A percentile compares a stretch with the other conserved stretches of the same genome.
Evolutionary conservation across 192 early-diverging fungal genomes (phyloP).

Genomic region (Cetraspora pellucida): DNA sequence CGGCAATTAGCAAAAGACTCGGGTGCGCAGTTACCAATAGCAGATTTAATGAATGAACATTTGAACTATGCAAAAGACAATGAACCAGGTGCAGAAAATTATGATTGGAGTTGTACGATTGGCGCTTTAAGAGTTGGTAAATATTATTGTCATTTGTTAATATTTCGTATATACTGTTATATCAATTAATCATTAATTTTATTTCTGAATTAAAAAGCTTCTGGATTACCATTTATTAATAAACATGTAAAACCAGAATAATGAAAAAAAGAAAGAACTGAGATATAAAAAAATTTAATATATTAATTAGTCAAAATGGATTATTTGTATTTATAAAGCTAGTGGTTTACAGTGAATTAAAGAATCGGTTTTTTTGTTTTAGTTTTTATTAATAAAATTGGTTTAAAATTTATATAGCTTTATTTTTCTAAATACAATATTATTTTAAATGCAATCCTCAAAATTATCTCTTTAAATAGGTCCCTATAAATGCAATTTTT

Average conservation of each 20-base stretch:
- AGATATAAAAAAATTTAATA: too few relatives aligned
- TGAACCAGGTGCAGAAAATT: constrained; percentile 20
- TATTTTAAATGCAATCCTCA: too few relatives aligned
- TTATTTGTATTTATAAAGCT: too few relatives aligned
- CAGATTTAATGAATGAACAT: constrained; percentile 37
- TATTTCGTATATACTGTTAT: neutral
- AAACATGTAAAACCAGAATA: constrained; percentile 10
- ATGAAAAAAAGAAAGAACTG: too few relatives aligned
- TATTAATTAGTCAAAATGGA: too few relatives aligned
- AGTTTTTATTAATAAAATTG: too few relatives aligned
- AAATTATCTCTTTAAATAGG: too few relatives aligned
- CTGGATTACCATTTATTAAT: neutral
- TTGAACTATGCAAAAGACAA: constrained; percentile 27
- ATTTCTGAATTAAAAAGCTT: neutral
- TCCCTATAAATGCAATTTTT: too few relatives aligned
- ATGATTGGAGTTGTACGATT: constrained; percentile 34
- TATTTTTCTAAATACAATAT: too few relatives aligned
- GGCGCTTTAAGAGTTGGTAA: constrained; percentile 22
- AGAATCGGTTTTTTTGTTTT: too few relatives aligned
- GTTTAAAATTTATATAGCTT: too few relatives aligned
- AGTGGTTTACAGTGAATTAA: too few relatives aligned
- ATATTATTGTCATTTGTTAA: neutral
- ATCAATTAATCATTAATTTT: neutral
- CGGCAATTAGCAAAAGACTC: constrained; percentile 40
- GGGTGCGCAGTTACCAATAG: constrained; percentile 42